These are phyloP conservation scores for Aureobasidium namibiae DNA, from an alignment of 2,329 filamentous ascomycete genomes.

Conservation along the genomic window DNA sequence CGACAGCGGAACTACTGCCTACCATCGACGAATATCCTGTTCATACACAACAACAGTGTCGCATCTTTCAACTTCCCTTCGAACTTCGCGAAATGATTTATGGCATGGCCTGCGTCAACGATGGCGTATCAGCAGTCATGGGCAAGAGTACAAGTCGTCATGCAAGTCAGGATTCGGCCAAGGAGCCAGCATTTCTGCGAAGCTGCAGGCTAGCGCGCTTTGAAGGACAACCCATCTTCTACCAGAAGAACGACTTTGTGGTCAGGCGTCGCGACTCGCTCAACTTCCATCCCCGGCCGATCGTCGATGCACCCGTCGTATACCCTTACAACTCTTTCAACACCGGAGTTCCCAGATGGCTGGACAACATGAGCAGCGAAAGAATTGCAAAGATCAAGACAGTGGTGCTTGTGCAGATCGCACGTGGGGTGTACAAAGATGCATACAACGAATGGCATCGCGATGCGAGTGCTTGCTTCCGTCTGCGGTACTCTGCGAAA, in stretches of 20 bases:
- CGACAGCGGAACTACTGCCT: constrained; percentile 17
- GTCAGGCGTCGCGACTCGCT: constrained; percentile 9
- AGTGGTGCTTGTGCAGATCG: constrained; percentile 10
- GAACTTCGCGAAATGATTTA: constrained; percentile 14
- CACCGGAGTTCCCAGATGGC: constrained; percentile 8
- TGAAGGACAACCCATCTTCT: constrained; percentile 5
- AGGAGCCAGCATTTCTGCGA: constrained; percentile 7
- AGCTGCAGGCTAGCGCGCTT: constrained; percentile 7
- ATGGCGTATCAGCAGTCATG: constrained; percentile 3
- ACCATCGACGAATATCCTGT: constrained; percentile 4
- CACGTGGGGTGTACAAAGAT: constrained; percentile 10
- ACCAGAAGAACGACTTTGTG: constrained; percentile 9
- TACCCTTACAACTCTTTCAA: constrained; percentile 1
- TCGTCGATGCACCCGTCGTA: not conserved
- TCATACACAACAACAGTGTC: constrained; percentile 9
- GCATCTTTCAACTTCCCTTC: constrained; percentile 10
- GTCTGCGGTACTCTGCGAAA: not conserved
- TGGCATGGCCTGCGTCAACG: constrained; percentile 6
- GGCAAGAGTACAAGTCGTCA: not conserved
- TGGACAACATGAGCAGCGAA: constrained; percentile 7
- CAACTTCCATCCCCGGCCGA: constrained; percentile 7
- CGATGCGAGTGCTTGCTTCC: constrained; percentile 8
- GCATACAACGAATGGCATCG: constrained; percentile 10
- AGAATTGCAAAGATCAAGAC: constrained; percentile 5
- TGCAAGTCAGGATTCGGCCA: constrained; percentile 9